Percentiles rank a stretch among this genome's conserved stretches.
These are phyloP conservation scores for Cladosporium sp. DNA, from an alignment of 2,329 filamentous ascomycete species.

Conservation along the genomic window DNA sequence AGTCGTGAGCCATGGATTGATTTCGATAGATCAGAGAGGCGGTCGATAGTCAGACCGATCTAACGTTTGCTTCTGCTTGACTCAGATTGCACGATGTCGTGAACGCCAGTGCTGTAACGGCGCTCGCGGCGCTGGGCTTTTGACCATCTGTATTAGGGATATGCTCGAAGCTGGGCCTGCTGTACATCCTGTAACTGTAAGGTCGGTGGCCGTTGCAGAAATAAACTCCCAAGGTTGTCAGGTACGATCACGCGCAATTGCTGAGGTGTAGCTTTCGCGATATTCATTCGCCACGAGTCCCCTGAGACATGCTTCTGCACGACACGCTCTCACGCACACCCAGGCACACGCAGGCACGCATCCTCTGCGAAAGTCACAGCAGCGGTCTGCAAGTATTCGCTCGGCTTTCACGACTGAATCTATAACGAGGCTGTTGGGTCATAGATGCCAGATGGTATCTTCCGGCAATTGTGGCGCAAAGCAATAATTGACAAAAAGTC, in stretches of 20 bases:
- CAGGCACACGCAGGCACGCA: neutral
- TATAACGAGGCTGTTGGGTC: slow-evolving; percentile 3
- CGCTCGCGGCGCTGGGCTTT: neutral
- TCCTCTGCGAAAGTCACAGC: neutral
- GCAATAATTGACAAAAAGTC: neutral
- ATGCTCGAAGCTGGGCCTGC: neutral
- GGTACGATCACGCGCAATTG: neutral
- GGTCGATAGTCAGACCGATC: slow-evolving; percentile 11
- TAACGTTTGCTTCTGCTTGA: slow-evolving; percentile 9
- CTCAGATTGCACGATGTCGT: neutral
- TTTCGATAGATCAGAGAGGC: slow-evolving; percentile 10
- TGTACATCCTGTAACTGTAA: no score
- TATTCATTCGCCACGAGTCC: slow-evolving; percentile 1
- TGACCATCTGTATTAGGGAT: neutral
- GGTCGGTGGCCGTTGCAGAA: no score
- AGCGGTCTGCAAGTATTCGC: neutral
- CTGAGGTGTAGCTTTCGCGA: neutral
- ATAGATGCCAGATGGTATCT: neutral
- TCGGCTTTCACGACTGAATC: neutral
- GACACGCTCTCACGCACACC: neutral
- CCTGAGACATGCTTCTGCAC: slow-evolving; percentile 13
- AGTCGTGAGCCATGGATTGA: slow-evolving; percentile 5
- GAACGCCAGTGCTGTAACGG: neutral
- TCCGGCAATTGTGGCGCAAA: neutral
- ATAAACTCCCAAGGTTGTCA: no score